Percentiles rank a stretch among this genome's conserved stretches.
Conservation (phyloP, 441 rosid genomes). For the Geranium incanum region DNA sequence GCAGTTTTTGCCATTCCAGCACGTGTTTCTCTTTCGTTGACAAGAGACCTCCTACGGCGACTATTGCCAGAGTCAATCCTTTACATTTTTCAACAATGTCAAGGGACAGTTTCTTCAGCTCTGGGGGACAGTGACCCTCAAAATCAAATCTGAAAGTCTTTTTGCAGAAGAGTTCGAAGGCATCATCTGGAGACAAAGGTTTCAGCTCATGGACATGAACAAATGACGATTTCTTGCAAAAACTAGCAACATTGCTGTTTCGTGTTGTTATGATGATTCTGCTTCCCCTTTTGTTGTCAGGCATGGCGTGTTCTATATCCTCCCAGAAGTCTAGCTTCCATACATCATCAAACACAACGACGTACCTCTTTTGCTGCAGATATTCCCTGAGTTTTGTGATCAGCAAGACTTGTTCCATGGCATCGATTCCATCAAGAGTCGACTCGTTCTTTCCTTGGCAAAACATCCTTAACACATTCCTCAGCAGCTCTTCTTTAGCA, state of each 20-base stretch:
- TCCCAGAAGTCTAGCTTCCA: constrained; percentile 6
- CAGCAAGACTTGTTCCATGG: constrained; percentile 8
- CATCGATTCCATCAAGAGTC: background rate
- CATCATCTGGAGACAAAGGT: background rate
- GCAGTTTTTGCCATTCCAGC: constrained; percentile 6
- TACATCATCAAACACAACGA: constrained; percentile 4
- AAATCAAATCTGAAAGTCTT: background rate
- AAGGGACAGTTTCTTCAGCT: background rate
- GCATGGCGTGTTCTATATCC: background rate
- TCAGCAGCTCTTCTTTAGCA: constrained; percentile 10
- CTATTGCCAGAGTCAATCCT: constrained; percentile 16
- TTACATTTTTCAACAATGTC: constrained; percentile 8
- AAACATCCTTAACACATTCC: background rate
- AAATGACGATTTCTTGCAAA: background rate
- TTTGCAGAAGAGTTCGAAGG: background rate
- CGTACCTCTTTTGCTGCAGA: constrained; percentile 7
- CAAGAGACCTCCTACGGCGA: constrained; percentile 8
- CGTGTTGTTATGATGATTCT: constrained; percentile 9
- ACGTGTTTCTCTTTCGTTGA: background rate
- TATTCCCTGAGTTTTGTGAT: constrained; percentile 7
- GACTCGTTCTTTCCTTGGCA: background rate
- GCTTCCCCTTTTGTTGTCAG: constrained; percentile 6
- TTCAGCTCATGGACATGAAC: background rate
- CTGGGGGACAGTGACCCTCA: background rate
- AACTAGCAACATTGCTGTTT: background rate